These are phyloP conservation scores for Albizia julibrissin DNA, from an alignment of 306 rosid genomes.

Conservation along the genomic window DNA sequence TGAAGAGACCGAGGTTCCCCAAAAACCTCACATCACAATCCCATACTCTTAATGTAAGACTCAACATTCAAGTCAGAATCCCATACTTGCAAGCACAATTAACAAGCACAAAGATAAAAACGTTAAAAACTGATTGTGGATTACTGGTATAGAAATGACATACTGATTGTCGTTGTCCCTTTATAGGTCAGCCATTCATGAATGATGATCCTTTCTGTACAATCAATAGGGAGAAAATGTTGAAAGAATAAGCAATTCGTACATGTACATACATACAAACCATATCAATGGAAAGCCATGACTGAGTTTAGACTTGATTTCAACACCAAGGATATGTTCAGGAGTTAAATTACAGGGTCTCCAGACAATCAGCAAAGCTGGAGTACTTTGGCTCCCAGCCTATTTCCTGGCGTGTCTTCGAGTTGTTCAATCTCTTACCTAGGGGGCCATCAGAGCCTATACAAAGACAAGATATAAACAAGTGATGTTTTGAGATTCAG, in stretches of 20 bases:
- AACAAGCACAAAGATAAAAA: too few relatives aligned
- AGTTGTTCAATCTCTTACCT: conserved; percentile 89
- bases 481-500: not conserved
- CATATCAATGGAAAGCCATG: not conserved
- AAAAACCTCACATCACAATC: not conserved
- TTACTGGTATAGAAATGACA: not conserved
- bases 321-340: conserved; percentile 23
- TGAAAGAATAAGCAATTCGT: not conserved
- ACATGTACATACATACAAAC: not conserved
- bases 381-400: conserved; percentile 97
- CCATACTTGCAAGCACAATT: not conserved
- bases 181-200: conserved; percentile 14
- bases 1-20: not conserved
- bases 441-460: conserved; percentile 79
- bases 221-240: conserved; percentile 30
- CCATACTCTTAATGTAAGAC: not conserved
- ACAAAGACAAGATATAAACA: conserved; percentile 17
- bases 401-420: conserved; percentile 67
- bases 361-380: conserved; percentile 74
- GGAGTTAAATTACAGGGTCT: conserved; percentile 41
- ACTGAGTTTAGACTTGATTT: not conserved
- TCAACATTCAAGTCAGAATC: not conserved
- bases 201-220: conserved; percentile 34
- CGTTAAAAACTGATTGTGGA: not conserved
- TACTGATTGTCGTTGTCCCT: not conserved